These are phyloP conservation scores for Haematococcus lacustris DNA, from an alignment of 139 green algal genomes.

Conservation along the genomic window DNA sequence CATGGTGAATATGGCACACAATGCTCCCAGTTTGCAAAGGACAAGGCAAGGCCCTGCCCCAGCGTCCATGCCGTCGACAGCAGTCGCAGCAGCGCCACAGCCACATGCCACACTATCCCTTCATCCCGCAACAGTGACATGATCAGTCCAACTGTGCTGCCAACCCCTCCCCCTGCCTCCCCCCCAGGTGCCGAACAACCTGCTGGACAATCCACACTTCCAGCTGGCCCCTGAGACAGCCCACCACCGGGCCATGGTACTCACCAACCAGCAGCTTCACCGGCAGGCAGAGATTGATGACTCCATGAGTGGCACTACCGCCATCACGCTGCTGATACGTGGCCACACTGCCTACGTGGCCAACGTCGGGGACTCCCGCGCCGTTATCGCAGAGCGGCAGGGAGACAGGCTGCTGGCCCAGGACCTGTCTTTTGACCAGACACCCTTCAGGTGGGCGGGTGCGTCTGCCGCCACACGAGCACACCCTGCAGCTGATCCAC, in stretches of 20 bases:
- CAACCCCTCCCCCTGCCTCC: too few relatives aligned
- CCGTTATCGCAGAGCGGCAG: conserved; percentile 66
- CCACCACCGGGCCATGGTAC: conserved; percentile 55
- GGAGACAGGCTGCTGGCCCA: conserved; percentile 34
- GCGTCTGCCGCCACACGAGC: too few relatives aligned
- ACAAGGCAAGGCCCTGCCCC: conserved; percentile 65
- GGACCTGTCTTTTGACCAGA: conserved; percentile 79
- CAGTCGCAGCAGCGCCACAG: too few relatives aligned
- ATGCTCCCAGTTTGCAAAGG: conserved; percentile 67
- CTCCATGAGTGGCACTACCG: conserved; percentile 76
- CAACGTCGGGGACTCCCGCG: conserved; percentile 90
- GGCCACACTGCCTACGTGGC: conserved; percentile 62
- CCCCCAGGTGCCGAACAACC: conserved; percentile 50
- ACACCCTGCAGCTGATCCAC: too few relatives aligned
- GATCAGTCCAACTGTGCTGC: too few relatives aligned
- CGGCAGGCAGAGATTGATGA: conserved; percentile 37
- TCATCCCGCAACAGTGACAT: too few relatives aligned
- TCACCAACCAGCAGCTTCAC: conserved; percentile 77
- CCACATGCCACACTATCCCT: too few relatives aligned
- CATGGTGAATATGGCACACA: conserved; percentile 69
- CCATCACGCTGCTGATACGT: conserved; percentile 62
- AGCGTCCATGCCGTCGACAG: too few relatives aligned
- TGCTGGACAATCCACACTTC: conserved; percentile 43
- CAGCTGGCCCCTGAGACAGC: conserved; percentile 33
- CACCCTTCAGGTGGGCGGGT: conserved; percentile 69